Evolutionary conservation across 305 asterid species (phyloP), one percentile per base, ranked within the genome.

Genomic region (Ilex paraguariensis): DNA sequence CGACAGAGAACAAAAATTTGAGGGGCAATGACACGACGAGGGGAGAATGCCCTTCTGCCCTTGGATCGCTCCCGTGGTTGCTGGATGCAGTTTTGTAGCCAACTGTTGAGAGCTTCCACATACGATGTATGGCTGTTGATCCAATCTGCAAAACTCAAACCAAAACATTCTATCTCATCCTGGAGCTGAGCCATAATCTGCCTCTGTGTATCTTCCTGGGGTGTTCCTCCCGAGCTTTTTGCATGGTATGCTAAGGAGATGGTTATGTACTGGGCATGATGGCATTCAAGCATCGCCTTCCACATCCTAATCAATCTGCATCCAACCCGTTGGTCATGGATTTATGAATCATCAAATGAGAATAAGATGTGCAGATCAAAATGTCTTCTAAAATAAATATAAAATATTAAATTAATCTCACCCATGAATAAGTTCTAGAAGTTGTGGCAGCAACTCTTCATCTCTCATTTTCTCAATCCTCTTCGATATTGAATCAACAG

Each of bases 231-330:
- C 0, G 82, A 72, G 71, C 78, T 74, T 57, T 89, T 89, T 6
- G 90, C 80, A 72, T 90, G 98, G 81, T 92, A 90, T 0, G 98
- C 98, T 66, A 92, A 71, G 4, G 97, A 82, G 76, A 90, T 87
- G 50, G 95, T 92, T 69, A 92, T 92, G 64, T 92, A 92, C 70
- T 92, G 98, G 28, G 90, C 68, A 57, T 92, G 97, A 62, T 92
- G 98, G 85, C 97, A 90, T 73, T 92, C 98, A 13, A 92, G 94
- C 98, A 92, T 90, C 10, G 90, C 86, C 78, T 87, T 92, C 98
- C 98, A 92, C 97, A 92, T 87, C 51, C 94, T 65, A 31, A 84
- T 84, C 70, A 90, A 70, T 63, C 98, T 92, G 90, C 72, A 64
- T 4, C 55, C 12, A 40, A 11, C 7, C 56, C 46, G 40, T 14